Conservation (phyloP, 2,329 filamentous ascomycete genomes). For the Phaeosphaeriaceae sp. region DNA sequence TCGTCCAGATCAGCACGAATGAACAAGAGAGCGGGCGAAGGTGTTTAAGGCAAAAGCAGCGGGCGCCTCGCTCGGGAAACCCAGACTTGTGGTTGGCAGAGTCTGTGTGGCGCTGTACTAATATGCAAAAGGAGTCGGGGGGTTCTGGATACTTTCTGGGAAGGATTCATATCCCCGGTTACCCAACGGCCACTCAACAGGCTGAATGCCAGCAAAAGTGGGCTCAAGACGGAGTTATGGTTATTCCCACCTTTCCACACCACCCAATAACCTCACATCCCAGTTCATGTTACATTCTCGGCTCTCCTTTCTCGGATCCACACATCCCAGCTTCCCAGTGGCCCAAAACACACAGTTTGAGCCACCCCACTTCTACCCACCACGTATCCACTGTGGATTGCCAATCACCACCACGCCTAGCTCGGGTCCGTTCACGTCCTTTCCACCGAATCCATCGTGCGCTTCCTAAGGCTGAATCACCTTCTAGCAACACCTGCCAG, state of each 20-base stretch:
- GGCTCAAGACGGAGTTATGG: too few species aligned
- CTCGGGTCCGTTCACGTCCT: too few species aligned
- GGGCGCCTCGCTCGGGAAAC: background rate
- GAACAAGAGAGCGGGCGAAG: too few species aligned
- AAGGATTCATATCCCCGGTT: constrained; percentile 1
- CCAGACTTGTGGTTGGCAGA: too few species aligned
- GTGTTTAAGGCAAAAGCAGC: constrained; percentile 1
- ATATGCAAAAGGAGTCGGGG: constrained; percentile 1
- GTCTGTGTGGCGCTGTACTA: too few species aligned
- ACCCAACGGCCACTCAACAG: constrained; percentile 5
- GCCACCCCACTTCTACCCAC: constrained; percentile 15
- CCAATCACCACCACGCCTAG: too few species aligned
- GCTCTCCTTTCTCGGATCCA: constrained; percentile 10
- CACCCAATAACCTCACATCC: too few species aligned
- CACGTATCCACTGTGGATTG: constrained; percentile 4
- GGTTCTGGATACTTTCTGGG: too few species aligned
- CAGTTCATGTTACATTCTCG: constrained; percentile 20
- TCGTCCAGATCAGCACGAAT: too few species aligned
- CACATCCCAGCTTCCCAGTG: constrained; percentile 11
- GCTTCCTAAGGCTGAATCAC: constrained; percentile 2
- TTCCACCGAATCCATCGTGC: constrained; percentile 13
- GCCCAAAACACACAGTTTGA: constrained; percentile 27
- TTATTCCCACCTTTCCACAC: background rate
- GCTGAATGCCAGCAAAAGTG: constrained; percentile 13
- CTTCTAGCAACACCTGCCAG: too few species aligned